A percentile compares a stretch with the other conserved stretches of the same genome.
phyloP scores from a whole-genome alignment of 192 early-diverging fungal genomes.

The Podila epigama region DNA sequence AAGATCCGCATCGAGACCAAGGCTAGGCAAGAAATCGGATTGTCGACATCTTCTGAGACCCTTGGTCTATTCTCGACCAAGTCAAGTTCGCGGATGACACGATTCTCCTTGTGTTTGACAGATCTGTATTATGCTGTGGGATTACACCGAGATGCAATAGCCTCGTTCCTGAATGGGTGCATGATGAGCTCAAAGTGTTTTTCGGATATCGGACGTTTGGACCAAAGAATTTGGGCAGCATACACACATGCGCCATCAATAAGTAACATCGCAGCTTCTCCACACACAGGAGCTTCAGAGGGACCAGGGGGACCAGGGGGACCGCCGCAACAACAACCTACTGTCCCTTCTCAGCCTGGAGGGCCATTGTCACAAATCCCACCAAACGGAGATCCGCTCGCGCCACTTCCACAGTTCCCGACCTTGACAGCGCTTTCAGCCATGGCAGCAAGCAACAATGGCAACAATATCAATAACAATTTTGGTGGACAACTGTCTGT shows the following conservation, averaged over 20 bases:
- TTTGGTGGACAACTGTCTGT: neutral
- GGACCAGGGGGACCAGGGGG: neutral
- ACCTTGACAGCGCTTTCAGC: neutral
- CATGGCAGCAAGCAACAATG: neutral
- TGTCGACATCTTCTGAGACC: neutral
- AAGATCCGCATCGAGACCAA: slow-evolving; percentile 13
- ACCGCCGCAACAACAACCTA: neutral
- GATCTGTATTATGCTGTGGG: slow-evolving; percentile 39
- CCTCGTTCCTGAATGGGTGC: slow-evolving; percentile 35
- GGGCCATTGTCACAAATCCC: neutral
- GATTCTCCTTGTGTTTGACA: slow-evolving; percentile 29
- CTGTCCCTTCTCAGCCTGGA: slow-evolving; percentile 5
- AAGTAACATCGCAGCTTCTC: neutral
- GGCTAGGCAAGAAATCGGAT: neutral
- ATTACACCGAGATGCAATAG: slow-evolving; percentile 27
- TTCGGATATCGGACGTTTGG: slow-evolving; percentile 10
- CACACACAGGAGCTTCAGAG: neutral
- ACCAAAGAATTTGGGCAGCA: slow-evolving; percentile 25
- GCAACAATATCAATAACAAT: no score
- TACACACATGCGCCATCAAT: slow-evolving; percentile 8
- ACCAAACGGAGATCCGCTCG: neutral
- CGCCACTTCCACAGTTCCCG: neutral
- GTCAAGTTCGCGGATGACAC: slow-evolving; percentile 7
- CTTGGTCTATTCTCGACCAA: slow-evolving; percentile 4
- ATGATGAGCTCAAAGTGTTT: slow-evolving; percentile 36